A percentile compares a stretch with the other conserved stretches of the same genome.
phyloP scores from a whole-genome alignment of 305 asterid genomes.

The Fraxinus platypoda region DNA sequence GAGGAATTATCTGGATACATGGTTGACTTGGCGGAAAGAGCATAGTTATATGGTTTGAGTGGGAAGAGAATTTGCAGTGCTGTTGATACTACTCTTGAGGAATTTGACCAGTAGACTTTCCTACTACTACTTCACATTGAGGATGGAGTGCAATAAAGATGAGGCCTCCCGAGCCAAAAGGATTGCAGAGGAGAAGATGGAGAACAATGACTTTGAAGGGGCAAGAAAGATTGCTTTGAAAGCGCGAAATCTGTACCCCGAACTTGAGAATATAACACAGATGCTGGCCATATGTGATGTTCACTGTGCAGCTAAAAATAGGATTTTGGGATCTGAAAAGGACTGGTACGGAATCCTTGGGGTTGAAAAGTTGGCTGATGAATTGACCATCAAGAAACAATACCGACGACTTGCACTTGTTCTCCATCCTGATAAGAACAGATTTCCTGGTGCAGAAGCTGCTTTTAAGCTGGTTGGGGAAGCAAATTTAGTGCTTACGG shows the following conservation, averaged over 20 bases:
- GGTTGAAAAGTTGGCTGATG: constrained; percentile 43
- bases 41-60: constrained; percentile 12
- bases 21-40: background rate
- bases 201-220: constrained; percentile 40
- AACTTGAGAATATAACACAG: constrained; percentile 53
- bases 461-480: constrained; percentile 60
- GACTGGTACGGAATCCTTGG: constrained; percentile 69
- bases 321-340: constrained; percentile 40
- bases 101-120: background rate
- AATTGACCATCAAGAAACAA: constrained; percentile 46
- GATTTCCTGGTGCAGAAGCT: constrained; percentile 58
- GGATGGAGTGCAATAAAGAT: constrained; percentile 65
- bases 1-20: background rate
- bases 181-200: constrained; percentile 57
- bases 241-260: constrained; percentile 55
- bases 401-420: constrained; percentile 50
- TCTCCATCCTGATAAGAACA: constrained; percentile 66
- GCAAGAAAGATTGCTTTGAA: constrained; percentile 46
- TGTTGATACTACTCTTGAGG: background rate
- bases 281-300: constrained; percentile 52
- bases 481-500: constrained; percentile 54
- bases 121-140: background rate
- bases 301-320: constrained; percentile 44
- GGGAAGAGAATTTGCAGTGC: constrained; percentile 14
- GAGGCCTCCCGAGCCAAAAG: constrained; percentile 54